phyloP scores from a whole-genome alignment of 2,329 filamentous ascomycete species.

The Claviceps citrina region DNA sequence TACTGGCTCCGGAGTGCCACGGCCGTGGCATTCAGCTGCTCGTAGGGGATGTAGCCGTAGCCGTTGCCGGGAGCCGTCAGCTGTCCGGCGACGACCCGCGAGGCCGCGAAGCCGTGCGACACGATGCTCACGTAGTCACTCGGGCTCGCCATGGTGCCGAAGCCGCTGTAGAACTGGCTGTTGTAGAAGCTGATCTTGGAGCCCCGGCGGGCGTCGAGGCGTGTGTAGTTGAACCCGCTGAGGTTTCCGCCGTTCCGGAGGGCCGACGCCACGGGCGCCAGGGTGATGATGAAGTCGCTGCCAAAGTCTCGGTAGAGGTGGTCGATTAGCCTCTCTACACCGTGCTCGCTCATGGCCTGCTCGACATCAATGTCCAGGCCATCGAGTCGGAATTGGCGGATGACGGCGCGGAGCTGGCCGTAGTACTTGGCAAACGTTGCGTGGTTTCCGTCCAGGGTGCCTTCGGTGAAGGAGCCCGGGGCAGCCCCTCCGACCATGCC shows the following conservation, averaged over 20 bases:
- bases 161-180: conserved; percentile 78
- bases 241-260: conserved; percentile 41
- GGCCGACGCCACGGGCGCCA: conserved; percentile 66
- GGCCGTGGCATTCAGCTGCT: conserved; percentile 28
- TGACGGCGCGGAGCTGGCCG: conserved; percentile 37
- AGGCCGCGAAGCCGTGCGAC: conserved; percentile 49
- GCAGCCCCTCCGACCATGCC: conserved; percentile 77
- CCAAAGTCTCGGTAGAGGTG: conserved; percentile 55
- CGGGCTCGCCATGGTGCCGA: conserved; percentile 39
- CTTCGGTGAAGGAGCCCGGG: conserved; percentile 44
- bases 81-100: conserved; percentile 60
- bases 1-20: conserved; percentile 30
- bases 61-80: conserved; percentile 63
- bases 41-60: conserved; percentile 26
- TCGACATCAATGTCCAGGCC: conserved; percentile 66
- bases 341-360: conserved; percentile 51
- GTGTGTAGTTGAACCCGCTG: conserved; percentile 63
- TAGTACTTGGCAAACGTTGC: conserved; percentile 32
- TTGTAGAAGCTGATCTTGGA: conserved; percentile 66
- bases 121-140: conserved; percentile 30
- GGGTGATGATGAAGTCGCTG: conserved; percentile 52
- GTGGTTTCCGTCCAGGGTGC: conserved; percentile 34
- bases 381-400: conserved; percentile 44
- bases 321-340: conserved; percentile 48
- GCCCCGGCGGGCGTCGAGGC: conserved; percentile 49